Evolutionary conservation across 495 filamentous ascomycete species (phyloP).

Genomic region (Neurospora sp.): DNA sequence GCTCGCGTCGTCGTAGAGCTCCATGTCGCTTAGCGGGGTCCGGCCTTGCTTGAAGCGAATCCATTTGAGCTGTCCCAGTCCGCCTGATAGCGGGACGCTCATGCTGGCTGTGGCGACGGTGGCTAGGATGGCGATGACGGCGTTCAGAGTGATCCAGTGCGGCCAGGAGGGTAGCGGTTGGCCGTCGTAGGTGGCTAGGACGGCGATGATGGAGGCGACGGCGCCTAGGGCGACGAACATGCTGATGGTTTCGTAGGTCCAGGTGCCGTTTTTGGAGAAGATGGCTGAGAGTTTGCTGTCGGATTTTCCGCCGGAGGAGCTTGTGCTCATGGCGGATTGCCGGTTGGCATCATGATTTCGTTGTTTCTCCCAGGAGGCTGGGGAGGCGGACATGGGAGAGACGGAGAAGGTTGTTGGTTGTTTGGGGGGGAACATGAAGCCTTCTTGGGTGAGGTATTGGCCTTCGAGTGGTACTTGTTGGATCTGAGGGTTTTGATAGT

Average conservation of each 20-base stretch:
- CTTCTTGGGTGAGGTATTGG: not conserved
- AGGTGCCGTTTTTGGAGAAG: slow-evolving; percentile 7
- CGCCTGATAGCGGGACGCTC: slow-evolving; percentile 30
- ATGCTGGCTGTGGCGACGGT: slow-evolving; percentile 17
- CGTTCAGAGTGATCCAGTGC: slow-evolving; percentile 16
- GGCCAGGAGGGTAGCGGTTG: slow-evolving; percentile 34
- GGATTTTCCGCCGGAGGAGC: not conserved
- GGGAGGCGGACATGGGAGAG: not conserved
- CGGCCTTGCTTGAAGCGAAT: slow-evolving; percentile 32
- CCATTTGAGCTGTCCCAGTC: slow-evolving; percentile 39
- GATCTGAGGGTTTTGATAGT: not conserved
- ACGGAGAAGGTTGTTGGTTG: not conserved
- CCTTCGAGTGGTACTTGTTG: not conserved
- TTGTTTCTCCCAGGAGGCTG: not conserved
- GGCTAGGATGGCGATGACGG: slow-evolving; percentile 8
- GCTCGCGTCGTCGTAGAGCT: slow-evolving; percentile 35
- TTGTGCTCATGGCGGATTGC: not conserved
- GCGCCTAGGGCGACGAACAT: slow-evolving; percentile 9
- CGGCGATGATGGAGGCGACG: slow-evolving; percentile 25
- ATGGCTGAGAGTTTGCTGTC: not conserved
- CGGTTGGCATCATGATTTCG: not conserved
- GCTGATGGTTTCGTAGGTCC: slow-evolving; percentile 13
- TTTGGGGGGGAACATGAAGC: not conserved
- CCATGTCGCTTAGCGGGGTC: slow-evolving; percentile 32
- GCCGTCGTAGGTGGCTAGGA: slow-evolving; percentile 30